phyloP scores from a whole-genome alignment of 2,329 filamentous ascomycete genomes.

The Neonectria hederae region DNA sequence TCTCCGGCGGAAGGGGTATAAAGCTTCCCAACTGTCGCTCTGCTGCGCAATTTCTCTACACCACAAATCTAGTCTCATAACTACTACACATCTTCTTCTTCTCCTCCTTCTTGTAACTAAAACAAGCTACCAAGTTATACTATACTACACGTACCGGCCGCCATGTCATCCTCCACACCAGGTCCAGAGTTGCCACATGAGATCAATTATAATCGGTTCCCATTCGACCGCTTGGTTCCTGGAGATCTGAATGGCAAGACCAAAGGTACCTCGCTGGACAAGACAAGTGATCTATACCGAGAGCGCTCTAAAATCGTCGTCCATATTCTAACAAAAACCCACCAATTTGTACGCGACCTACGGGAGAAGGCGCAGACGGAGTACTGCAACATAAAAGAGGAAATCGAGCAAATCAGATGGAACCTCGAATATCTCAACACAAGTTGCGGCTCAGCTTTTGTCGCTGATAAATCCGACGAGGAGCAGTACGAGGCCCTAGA shows the following conservation, averaged over 20 bases:
- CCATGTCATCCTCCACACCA: neutral
- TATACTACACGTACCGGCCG: neutral
- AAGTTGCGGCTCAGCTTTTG: neutral
- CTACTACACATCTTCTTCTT: neutral
- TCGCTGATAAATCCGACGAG: neutral
- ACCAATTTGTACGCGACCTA: too few species aligned
- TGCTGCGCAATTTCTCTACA: neutral
- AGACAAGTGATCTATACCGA: neutral
- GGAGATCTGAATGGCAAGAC: neutral
- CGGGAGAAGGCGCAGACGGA: neutral
- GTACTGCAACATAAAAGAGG: neutral
- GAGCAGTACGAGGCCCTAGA: neutral
- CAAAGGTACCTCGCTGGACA: neutral
- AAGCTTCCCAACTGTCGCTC: neutral
- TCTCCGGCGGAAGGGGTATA: neutral
- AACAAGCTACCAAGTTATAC: neutral
- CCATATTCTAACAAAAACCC: too few species aligned
- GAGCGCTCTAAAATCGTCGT: too few species aligned
- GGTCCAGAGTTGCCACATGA: neutral
- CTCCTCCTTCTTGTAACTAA: neutral
- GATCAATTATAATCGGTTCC: neutral
- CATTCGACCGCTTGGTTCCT: neutral
- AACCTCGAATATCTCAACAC: neutral
- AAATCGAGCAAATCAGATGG: neutral
- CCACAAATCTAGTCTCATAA: neutral